Conservation (phyloP, 306 rosid genomes). For the Astragalus membranaceus region DNA sequence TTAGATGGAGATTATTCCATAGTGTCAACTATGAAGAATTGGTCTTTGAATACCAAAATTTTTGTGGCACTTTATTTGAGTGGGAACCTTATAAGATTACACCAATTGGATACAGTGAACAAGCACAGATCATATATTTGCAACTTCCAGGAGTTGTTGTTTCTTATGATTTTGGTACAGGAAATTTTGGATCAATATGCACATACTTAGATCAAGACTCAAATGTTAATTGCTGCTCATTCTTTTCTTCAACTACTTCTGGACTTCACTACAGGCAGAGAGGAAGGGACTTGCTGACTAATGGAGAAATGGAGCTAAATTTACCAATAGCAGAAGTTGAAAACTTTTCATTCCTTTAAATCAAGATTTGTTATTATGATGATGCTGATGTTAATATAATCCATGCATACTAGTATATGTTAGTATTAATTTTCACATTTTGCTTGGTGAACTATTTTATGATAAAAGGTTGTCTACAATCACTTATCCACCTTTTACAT, state of each 20-base stretch:
- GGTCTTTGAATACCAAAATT: too few species aligned
- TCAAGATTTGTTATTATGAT: not conserved
- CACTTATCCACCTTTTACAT: too few species aligned
- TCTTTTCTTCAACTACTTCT: conserved; percentile 16
- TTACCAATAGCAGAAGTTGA: conserved; percentile 24
- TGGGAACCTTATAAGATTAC: conserved; percentile 30
- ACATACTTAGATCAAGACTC: conserved; percentile 11
- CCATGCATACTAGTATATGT: too few species aligned
- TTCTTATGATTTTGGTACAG: conserved; percentile 17
- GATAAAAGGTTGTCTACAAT: too few species aligned
- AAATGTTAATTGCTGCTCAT: conserved; percentile 30
- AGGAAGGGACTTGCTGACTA: not conserved
- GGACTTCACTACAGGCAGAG: not conserved
- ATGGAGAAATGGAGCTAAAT: conserved; percentile 6
- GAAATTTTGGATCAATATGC: conserved; percentile 3
- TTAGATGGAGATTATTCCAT: conserved; percentile 27
- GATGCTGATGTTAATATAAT: not conserved
- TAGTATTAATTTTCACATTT: not conserved
- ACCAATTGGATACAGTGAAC: conserved; percentile 21
- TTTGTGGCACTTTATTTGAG: not conserved
- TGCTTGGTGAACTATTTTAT: not conserved
- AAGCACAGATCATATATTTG: conserved; percentile 20
- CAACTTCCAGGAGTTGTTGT: conserved; percentile 31
- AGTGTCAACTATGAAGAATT: conserved; percentile 5
- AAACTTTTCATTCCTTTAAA: not conserved